A percentile compares a stretch with the other conserved stretches of the same genome.
phyloP scores from a whole-genome alignment of 164 flowering plant species.

The Liriodendron chinense region DNA sequence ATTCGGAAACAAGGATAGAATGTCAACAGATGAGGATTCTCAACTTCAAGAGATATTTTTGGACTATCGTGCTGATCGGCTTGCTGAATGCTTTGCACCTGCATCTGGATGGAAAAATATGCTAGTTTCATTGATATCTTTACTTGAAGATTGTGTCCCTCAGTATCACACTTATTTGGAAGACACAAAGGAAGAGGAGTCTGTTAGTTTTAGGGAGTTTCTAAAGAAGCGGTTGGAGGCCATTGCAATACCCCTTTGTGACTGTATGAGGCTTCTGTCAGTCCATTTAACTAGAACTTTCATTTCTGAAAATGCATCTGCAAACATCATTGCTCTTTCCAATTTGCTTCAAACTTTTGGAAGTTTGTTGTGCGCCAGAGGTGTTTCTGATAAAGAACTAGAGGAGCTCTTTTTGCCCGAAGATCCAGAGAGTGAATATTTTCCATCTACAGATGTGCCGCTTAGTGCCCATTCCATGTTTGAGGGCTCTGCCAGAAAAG shows the following conservation, averaged over 20 bases:
- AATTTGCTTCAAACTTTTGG: constrained; percentile 1
- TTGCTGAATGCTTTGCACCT: constrained; percentile 40
- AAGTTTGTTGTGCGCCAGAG: background rate
- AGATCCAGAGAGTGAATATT: background rate
- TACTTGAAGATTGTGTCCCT: constrained; percentile 47
- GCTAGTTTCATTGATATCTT: constrained; percentile 34
- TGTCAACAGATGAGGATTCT: background rate
- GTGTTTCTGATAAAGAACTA: constrained; percentile 1
- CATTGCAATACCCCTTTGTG: background rate
- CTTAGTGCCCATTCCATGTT: background rate
- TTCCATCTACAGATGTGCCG: background rate
- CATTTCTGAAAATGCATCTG: background rate
- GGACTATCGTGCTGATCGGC: constrained; percentile 15
- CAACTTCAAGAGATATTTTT: constrained; percentile 4
- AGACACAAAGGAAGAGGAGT: constrained; percentile 19
- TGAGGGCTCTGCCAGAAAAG: background rate
- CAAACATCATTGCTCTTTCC: background rate
- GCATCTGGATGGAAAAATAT: constrained; percentile 39
- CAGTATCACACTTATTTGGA: constrained; percentile 34
- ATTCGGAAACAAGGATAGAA: background rate
- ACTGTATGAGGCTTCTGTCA: background rate
- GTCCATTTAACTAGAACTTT: constrained; percentile 1
- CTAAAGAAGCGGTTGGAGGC: background rate
- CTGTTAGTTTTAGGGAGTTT: background rate
- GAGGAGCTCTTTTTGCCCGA: background rate